A percentile compares a stretch with the other conserved stretches of the same genome.
phyloP scores from a whole-genome alignment of 2,329 filamentous ascomycete genomes.

The Hirsutella thompsonii region DNA sequence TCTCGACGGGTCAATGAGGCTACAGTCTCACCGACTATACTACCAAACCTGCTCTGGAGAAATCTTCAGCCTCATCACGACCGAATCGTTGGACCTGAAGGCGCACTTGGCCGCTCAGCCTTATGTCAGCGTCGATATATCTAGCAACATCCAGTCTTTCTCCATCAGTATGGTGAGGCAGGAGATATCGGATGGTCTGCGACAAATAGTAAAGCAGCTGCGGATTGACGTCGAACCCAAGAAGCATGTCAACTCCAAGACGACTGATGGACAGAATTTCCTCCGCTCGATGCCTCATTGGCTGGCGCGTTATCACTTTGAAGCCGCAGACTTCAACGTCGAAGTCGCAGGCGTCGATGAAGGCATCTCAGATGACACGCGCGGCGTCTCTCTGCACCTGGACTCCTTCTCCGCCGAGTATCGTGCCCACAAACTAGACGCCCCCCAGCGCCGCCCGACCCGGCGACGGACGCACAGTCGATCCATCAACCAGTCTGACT shows the following conservation, averaged over 20 bases:
- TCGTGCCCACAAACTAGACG: slow-evolving; percentile 64
- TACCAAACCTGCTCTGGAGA: slow-evolving; percentile 80
- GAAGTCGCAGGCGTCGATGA: slow-evolving; percentile 84
- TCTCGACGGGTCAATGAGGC: slow-evolving; percentile 64
- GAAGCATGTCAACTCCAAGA: slow-evolving; percentile 37
- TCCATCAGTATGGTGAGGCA: slow-evolving; percentile 80
- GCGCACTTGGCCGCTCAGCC: slow-evolving; percentile 74
- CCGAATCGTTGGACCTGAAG: slow-evolving; percentile 79
- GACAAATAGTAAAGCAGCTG: slow-evolving; percentile 80
- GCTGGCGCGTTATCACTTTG: slow-evolving; percentile 72
- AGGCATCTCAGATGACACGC: slow-evolving; percentile 66
- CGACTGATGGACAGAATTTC: slow-evolving; percentile 48
- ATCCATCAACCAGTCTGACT: slow-evolving; percentile 54
- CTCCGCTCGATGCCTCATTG: slow-evolving; percentile 69
- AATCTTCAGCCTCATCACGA: slow-evolving; percentile 77
- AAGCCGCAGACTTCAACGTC: slow-evolving; percentile 78
- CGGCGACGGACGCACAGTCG: slow-evolving; percentile 66
- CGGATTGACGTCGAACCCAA: slow-evolving; percentile 53
- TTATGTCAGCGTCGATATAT: slow-evolving; percentile 69
- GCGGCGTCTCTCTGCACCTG: slow-evolving; percentile 75
- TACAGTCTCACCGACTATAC: slow-evolving; percentile 82
- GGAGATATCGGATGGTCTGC: slow-evolving; percentile 85
- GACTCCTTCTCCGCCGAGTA: slow-evolving; percentile 86
- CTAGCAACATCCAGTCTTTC: slow-evolving; percentile 73
- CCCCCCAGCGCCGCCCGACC: slow-evolving; percentile 40